Evolutionary conservation across 305 asterid species (phyloP).

Genomic region (Solanum hybrid): DNA sequence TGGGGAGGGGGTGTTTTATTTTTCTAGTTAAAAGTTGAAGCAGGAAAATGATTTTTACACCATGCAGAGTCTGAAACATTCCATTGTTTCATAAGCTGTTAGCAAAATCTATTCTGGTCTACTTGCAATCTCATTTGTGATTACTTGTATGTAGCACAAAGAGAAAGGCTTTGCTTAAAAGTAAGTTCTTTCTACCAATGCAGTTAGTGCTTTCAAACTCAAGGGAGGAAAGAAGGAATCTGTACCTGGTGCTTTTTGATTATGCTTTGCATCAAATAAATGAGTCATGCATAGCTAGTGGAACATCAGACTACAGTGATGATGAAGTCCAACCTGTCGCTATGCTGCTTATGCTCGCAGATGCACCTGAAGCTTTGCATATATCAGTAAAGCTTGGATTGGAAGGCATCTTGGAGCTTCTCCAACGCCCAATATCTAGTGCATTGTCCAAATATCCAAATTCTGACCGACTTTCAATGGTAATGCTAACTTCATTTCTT

Average conservation of each 20-base stretch:
- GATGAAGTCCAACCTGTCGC: conserved; percentile 96
- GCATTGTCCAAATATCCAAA: conserved; percentile 78
- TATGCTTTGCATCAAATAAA: conserved; percentile 85
- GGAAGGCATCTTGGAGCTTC: conserved; percentile 78
- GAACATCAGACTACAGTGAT: conserved; percentile 81
- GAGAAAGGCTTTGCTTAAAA: not conserved
- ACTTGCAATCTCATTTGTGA: not conserved
- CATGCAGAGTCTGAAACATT: not conserved
- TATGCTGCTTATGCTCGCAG: conserved; percentile 87
- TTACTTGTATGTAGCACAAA: not conserved
- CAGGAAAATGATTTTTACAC: not conserved
- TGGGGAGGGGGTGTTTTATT: not conserved
- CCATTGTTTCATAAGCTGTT: not conserved
- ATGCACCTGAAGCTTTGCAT: conserved; percentile 94
- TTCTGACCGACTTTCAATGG: conserved; percentile 78
- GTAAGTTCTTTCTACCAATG: conserved; percentile 16
- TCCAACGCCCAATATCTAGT: conserved; percentile 77
- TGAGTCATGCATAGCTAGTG: conserved; percentile 60
- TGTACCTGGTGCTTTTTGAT: conserved; percentile 93
- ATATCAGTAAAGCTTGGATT: conserved; percentile 88
- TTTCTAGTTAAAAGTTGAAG: not conserved
- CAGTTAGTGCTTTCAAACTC: conserved; percentile 90
- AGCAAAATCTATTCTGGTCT: not conserved
- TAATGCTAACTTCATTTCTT: conserved; percentile 26
- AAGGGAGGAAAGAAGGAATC: conserved; percentile 82